Conservation (phyloP, 1,139 yeast genomes). For the Sugiyamaella grinbergsii region DNA sequence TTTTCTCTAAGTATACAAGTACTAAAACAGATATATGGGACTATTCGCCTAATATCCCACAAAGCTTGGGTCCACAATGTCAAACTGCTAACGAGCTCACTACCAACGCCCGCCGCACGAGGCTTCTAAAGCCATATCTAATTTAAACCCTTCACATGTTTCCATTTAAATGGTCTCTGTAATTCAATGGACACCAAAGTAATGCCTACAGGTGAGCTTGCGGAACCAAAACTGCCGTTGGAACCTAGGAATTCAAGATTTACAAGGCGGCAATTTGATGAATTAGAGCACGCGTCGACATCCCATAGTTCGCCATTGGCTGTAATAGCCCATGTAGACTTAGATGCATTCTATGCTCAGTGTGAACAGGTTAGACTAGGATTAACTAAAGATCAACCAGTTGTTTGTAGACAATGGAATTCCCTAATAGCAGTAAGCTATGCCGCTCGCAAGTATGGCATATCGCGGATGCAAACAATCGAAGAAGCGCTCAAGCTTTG, state of each 20-base stretch:
- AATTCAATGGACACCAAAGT: background rate
- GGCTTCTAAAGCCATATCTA: background rate
- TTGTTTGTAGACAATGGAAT: conserved; percentile 94
- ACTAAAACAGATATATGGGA: too few relatives aligned
- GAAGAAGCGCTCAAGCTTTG: conserved; percentile 72
- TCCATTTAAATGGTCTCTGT: background rate
- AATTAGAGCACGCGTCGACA: conserved; percentile 27
- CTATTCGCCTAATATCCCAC: too few relatives aligned
- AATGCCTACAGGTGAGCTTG: background rate
- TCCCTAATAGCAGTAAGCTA: conserved; percentile 77
- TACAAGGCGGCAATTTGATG: conserved; percentile 31
- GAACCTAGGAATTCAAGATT: conserved; percentile 25
- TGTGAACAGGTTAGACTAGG: conserved; percentile 81
- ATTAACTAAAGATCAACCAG: conserved; percentile 67
- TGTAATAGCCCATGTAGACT: conserved; percentile 80
- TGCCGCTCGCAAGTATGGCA: conserved; percentile 84
- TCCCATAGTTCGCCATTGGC: conserved; percentile 64
- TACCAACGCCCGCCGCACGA: background rate
- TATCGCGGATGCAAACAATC: conserved; percentile 73
- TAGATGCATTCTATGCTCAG: conserved; percentile 93
- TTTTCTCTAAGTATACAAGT: too few relatives aligned
- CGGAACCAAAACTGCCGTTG: background rate
- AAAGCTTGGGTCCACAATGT: too few relatives aligned
- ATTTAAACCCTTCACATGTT: too few relatives aligned
- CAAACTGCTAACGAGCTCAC: too few relatives aligned